Percentiles rank a stretch among this genome's conserved stretches.
Conservation (phyloP, 1,284 basidiomycete genomes). For the Wallemia mellicola region DNA sequence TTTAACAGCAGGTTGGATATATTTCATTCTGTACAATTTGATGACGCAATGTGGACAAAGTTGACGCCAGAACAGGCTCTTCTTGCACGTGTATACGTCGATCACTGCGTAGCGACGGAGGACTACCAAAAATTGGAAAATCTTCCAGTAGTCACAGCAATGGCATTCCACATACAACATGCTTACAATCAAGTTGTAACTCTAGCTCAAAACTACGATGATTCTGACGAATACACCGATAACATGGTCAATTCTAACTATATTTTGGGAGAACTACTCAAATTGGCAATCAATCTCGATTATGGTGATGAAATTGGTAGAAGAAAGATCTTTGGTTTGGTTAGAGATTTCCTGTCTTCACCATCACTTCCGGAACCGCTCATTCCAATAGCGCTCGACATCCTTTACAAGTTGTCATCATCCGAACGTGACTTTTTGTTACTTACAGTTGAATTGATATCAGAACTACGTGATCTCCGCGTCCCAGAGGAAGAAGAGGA, state of each 20-base stretch:
- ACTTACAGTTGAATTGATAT: conserved; percentile 74
- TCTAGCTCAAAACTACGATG: conserved; percentile 12
- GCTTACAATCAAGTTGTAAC: conserved; percentile 31
- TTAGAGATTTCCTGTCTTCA: conserved; percentile 21
- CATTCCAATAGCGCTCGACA: conserved; percentile 54
- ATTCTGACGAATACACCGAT: conserved; percentile 25
- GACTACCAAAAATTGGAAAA: conserved; percentile 39
- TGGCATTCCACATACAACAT: conserved; percentile 59
- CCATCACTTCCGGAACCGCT: conserved; percentile 35
- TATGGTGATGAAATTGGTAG: conserved; percentile 85
- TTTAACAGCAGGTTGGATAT: conserved; percentile 30
- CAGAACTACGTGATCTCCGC: conserved; percentile 38
- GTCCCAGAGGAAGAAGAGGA: conserved; percentile 16
- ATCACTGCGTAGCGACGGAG: conserved; percentile 32
- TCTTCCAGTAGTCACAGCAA: conserved; percentile 61
- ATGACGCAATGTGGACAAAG: conserved; percentile 45
- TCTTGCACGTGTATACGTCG: conserved; percentile 53
- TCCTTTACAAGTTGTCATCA: conserved; percentile 51
- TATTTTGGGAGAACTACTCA: conserved; percentile 48
- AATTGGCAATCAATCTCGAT: conserved; percentile 53
- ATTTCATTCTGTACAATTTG: conserved; percentile 35
- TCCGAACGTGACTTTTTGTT: conserved; percentile 74
- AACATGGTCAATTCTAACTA: conserved; percentile 24
- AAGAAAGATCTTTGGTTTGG: conserved; percentile 63
- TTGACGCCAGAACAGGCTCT: conserved; percentile 57